phyloP scores from a whole-genome alignment of 768 basidiomycete species.

The Tricholoma hemisulphureum region DNA sequence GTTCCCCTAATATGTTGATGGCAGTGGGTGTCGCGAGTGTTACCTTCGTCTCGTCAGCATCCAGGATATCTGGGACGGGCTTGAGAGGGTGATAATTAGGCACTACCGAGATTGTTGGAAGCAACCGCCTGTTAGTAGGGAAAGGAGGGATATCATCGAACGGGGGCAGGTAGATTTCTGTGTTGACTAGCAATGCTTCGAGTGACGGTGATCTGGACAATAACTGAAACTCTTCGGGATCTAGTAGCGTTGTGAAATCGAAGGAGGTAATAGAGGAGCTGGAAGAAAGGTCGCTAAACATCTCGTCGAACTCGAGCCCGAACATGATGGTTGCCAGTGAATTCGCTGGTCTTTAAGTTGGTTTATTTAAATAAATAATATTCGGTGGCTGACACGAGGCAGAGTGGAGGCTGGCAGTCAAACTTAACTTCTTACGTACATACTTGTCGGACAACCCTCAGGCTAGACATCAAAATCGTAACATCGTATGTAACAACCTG shows the following conservation, averaged over 20 bases:
- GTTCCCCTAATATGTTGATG: background rate
- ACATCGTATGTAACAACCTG: no score
- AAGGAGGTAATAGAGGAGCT: background rate
- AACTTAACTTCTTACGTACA: no score
- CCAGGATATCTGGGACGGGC: background rate
- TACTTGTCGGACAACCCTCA: no score
- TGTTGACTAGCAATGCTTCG: background rate
- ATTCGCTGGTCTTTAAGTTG: no score
- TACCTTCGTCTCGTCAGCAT: background rate
- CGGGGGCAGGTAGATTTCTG: background rate
- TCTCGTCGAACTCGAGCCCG: background rate
- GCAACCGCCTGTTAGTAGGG: background rate
- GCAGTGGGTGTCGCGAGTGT: background rate
- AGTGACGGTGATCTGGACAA: background rate
- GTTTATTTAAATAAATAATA: no score
- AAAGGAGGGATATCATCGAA: background rate
- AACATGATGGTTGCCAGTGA: background rate
- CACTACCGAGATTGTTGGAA: background rate
- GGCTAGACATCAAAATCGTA: no score
- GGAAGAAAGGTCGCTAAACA: background rate
- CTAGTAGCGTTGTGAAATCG: background rate
- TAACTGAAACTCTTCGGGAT: background rate
- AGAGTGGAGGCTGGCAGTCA: no score
- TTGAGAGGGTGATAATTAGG: background rate
- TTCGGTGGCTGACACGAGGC: slow-evolving; percentile 4